Evolutionary conservation across 2,329 filamentous ascomycete genomes (phyloP), one percentile per base, ranked within the genome.

Genomic region (Calonectria naviculata): DNA sequence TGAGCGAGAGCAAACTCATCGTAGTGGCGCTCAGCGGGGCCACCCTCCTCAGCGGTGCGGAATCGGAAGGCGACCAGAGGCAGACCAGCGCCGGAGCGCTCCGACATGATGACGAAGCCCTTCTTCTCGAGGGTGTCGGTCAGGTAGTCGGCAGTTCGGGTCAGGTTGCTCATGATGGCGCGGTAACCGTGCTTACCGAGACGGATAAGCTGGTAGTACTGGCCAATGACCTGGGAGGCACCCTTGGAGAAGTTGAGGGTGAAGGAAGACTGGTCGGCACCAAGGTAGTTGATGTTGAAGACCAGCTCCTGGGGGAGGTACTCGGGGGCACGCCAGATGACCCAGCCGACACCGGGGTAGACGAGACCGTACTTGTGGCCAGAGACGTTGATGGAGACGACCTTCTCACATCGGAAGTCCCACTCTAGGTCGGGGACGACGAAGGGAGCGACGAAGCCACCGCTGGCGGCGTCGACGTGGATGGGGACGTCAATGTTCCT

Each of bases 271-370:
- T 98, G 96, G 81, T 98, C 95, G 13, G 96, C 95, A 61, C 96
- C 96, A 7, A 98, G 93, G 85, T 98, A 98, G 89, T 98, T 98
- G 89, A 98, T 98, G 89, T 98, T 98, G 90, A 98, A 98, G 78
- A 98, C 95, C 26, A 98, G 92, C 80, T 98, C 95, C 81, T 96
- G 89, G 9, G 96, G 96, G 3, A 98, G 89, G 84, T 89, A 97
- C 82, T 97, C 93, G 62, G 94, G 90, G 44, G 91, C 90, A 58
- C 95, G 91, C 95, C 95, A 98, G 75, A 98, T 88, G 13, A 96
- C 92, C 96, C 96, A 98, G 70, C 96, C 96, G 17, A 98, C 94
- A 82, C 96, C 95, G 0, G 95, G 95, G 81, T 98, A 98, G 61
- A 97, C 87, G 24, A 91, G 86, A 24, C 88, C 87, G 74, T 90